These are phyloP conservation scores for Xerocomellus intermedius DNA, from an alignment of 768 basidiomycete species.

Conservation along the genomic window DNA sequence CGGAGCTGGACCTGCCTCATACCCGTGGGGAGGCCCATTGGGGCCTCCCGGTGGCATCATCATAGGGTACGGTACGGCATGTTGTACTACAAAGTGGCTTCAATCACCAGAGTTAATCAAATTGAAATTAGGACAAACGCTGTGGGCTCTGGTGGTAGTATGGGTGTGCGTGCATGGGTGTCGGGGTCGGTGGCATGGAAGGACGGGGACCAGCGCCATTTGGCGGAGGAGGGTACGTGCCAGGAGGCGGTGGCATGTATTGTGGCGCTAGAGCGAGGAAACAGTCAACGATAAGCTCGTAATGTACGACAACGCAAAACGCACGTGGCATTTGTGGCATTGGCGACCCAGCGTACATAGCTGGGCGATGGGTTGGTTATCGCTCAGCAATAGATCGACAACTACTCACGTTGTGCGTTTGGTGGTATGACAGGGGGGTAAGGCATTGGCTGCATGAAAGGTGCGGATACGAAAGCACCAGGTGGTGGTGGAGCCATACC, in stretches of 20 bases:
- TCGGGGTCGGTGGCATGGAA: slow-evolving; percentile 90
- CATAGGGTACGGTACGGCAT: slow-evolving; percentile 88
- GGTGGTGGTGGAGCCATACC: slow-evolving; percentile 82
- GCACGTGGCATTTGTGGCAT: slow-evolving; percentile 89
- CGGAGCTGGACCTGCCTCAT: slow-evolving; percentile 68
- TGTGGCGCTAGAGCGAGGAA: slow-evolving; percentile 49
- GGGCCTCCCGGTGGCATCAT: slow-evolving; percentile 74
- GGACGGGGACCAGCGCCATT: slow-evolving; percentile 78
- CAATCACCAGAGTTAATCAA: slow-evolving; percentile 25
- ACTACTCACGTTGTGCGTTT: slow-evolving; percentile 51
- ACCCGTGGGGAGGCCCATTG: slow-evolving; percentile 67
- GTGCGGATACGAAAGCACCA: slow-evolving; percentile 73
- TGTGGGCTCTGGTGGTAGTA: slow-evolving; percentile 92
- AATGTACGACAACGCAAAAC: slow-evolving; percentile 29
- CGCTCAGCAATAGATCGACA: not conserved
- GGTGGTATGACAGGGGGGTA: slow-evolving; percentile 81
- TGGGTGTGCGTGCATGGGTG: slow-evolving; percentile 81
- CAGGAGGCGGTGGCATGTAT: slow-evolving; percentile 80
- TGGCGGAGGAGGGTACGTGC: slow-evolving; percentile 73
- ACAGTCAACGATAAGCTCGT: slow-evolving; percentile 1
- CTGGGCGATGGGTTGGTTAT: slow-evolving; percentile 34
- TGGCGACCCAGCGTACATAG: slow-evolving; percentile 77
- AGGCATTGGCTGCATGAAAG: slow-evolving; percentile 83
- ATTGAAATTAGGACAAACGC: slow-evolving; percentile 45
- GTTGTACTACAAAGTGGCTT: slow-evolving; percentile 59